Conservation (phyloP, 2,329 filamentous ascomycete genomes). For the Aspergillus carbonarius region DNA sequence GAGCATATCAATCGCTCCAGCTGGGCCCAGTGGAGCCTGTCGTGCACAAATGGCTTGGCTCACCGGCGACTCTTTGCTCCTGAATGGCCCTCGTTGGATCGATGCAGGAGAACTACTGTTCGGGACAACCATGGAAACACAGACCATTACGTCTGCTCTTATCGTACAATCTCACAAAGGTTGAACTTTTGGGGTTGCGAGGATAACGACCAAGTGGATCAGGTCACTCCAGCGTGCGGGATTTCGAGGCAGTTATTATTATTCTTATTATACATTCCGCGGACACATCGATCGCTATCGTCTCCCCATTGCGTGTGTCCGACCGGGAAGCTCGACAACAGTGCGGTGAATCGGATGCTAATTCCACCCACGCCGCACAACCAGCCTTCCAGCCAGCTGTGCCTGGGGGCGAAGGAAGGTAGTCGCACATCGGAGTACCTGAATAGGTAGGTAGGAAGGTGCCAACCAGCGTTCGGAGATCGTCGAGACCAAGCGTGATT, state of each 20-base stretch:
- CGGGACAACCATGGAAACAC: conserved; percentile 20
- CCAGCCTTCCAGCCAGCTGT: neutral
- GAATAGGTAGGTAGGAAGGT: neutral
- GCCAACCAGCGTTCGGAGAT: conserved; percentile 1
- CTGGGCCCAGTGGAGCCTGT: conserved; percentile 18
- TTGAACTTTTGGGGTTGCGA: neutral
- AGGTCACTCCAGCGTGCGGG: neutral
- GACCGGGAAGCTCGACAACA: neutral
- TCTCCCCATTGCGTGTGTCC: neutral
- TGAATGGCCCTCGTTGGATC: conserved; percentile 5
- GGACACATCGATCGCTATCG: neutral
- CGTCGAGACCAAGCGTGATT: neutral
- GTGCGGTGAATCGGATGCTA: neutral
- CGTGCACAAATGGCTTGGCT: conserved; percentile 16
- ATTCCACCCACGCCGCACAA: neutral
- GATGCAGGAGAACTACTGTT: conserved; percentile 17
- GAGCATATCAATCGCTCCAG: conserved; percentile 13
- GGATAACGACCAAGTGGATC: neutral
- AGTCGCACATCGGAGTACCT: neutral
- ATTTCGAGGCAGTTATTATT: neutral
- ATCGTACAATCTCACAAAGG: neutral
- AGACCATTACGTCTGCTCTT: conserved; percentile 3
- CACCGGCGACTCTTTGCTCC: conserved; percentile 8
- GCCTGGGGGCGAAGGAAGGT: neutral
- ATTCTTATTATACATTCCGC: neutral